phyloP scores from a whole-genome alignment of 306 rosid species.

The Vachellia collinsii region DNA sequence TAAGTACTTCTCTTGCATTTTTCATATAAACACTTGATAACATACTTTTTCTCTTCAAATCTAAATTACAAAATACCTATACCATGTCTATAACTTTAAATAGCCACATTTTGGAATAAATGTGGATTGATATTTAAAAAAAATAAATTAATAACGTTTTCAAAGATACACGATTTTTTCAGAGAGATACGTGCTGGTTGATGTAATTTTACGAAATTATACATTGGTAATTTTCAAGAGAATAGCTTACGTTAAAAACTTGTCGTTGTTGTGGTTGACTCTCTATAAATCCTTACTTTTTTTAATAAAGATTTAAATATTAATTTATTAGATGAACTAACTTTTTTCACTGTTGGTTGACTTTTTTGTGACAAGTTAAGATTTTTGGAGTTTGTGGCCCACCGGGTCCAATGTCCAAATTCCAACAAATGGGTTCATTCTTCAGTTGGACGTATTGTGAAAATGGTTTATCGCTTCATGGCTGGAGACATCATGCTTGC shows the following conservation, averaged over 20 bases:
- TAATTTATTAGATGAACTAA: no score
- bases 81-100: background rate
- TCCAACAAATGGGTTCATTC: background rate
- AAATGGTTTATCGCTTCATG: background rate
- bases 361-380: background rate
- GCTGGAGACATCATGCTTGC: background rate
- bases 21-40: background rate
- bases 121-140: no score
- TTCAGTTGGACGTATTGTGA: background rate
- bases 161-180: background rate
- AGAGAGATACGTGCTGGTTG: background rate
- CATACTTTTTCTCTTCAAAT: background rate
- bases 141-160: background rate
- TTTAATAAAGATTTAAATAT: no score
- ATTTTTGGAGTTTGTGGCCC: background rate
- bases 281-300: no score
- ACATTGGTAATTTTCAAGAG: background rate
- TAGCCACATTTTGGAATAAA: background rate
- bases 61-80: background rate
- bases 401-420: background rate
- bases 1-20: no score
- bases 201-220: background rate
- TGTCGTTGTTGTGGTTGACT: background rate
- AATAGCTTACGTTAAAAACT: background rate
- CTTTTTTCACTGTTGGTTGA: no score